These are phyloP conservation scores for Apiospora kogelbergensis DNA, from an alignment of 2,329 filamentous ascomycete genomes.

Conservation along the genomic window DNA sequence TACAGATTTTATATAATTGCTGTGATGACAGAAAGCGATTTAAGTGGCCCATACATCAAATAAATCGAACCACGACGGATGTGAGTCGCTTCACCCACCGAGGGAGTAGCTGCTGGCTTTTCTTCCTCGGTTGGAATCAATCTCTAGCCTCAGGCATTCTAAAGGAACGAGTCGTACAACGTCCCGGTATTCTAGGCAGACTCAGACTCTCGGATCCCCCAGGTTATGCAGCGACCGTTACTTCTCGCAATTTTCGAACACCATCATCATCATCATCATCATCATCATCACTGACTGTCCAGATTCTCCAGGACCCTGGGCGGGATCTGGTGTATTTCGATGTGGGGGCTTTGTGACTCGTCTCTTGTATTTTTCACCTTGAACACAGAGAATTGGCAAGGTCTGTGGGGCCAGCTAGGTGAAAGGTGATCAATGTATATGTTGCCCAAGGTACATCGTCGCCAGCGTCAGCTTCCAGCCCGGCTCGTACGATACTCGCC, in stretches of 20 bases:
- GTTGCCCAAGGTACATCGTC: neutral
- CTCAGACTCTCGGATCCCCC: neutral
- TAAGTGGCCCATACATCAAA: neutral
- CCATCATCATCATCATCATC: neutral
- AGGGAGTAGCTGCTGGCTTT: neutral
- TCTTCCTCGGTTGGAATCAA: neutral
- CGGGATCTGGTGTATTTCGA: neutral
- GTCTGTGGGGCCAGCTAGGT: neutral
- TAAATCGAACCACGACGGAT: neutral
- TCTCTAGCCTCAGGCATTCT: neutral
- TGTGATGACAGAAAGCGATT: neutral
- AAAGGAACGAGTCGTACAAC: neutral
- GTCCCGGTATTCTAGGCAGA: neutral
- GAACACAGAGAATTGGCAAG: neutral
- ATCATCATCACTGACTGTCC: neutral
- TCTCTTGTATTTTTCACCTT: neutral
- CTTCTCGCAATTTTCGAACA: neutral
- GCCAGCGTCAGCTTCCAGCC: neutral
- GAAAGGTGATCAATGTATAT: neutral
- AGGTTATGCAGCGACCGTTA: neutral
- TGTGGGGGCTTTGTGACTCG: neutral
- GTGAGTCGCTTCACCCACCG: neutral
- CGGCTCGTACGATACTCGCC: neutral
- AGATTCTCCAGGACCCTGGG: neutral
- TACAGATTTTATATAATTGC: neutral